Evolutionary conservation across 192 early-diverging fungal species (phyloP).

Genomic region (Coemansia guatemalensis): DNA sequence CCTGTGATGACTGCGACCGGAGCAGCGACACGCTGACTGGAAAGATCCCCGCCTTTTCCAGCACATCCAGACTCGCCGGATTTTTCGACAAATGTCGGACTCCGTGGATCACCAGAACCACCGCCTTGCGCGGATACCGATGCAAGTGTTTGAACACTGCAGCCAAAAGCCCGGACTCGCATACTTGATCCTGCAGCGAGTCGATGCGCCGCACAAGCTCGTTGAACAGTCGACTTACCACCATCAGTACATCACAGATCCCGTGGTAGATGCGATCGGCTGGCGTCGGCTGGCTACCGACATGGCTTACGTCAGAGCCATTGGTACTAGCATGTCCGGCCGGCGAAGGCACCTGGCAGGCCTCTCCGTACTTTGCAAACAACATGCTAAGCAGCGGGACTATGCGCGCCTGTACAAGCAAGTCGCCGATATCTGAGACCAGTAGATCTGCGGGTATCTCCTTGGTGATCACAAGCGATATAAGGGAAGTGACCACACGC

Average conservation of each 20-base stretch:
- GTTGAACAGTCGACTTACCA: slow-evolving; percentile 43
- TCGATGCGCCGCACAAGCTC: slow-evolving; percentile 43
- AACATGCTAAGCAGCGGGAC: slow-evolving; percentile 20
- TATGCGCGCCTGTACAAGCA: slow-evolving; percentile 35
- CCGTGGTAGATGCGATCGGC: slow-evolving; percentile 46
- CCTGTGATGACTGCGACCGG: slow-evolving; percentile 24
- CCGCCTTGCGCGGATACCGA: slow-evolving; percentile 46
- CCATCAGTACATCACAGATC: slow-evolving; percentile 46
- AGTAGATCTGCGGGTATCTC: slow-evolving; percentile 36
- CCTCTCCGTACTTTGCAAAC: slow-evolving; percentile 47
- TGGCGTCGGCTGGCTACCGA: slow-evolving; percentile 20
- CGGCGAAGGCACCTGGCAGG: slow-evolving; percentile 36
- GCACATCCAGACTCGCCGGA: slow-evolving; percentile 45
- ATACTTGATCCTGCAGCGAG: slow-evolving; percentile 43
- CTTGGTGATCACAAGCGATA: slow-evolving; percentile 37
- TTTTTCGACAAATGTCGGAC: slow-evolving; percentile 53
- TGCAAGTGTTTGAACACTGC: slow-evolving; percentile 29
- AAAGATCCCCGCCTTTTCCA: slow-evolving; percentile 50
- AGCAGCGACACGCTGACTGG: slow-evolving; percentile 38
- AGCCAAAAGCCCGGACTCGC: slow-evolving; percentile 45
- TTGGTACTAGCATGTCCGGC: slow-evolving; percentile 12
- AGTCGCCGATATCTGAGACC: slow-evolving; percentile 34
- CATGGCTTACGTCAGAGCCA: slow-evolving; percentile 23
- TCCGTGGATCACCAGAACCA: slow-evolving; percentile 45
- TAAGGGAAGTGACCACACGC: slow-evolving; percentile 38